phyloP scores from a whole-genome alignment of 805 yeast genomes.

The Starmerella vaccinii region DNA sequence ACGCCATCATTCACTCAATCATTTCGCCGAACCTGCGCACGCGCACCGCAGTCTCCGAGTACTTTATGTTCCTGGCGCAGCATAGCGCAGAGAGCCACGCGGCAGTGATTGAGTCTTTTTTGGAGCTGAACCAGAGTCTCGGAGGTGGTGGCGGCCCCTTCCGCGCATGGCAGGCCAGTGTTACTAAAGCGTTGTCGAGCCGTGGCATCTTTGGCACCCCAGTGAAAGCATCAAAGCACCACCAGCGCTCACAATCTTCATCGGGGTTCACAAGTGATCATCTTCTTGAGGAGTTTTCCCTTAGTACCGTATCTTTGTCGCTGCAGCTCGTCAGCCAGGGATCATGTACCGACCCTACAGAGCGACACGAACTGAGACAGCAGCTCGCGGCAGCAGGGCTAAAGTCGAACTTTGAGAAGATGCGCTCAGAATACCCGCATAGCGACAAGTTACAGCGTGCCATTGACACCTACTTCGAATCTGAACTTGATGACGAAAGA shows the following conservation, averaged over 20 bases:
- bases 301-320: conserved; percentile 59
- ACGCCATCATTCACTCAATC: conserved; percentile 60
- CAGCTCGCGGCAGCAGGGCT: conserved; percentile 51
- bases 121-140: conserved; percentile 18
- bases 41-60: conserved; percentile 68
- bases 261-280: conserved; percentile 39
- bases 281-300: conserved; percentile 58
- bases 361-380: conserved; percentile 48
- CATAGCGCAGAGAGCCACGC: conserved; percentile 41
- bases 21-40: conserved; percentile 67
- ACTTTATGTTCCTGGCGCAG: conserved; percentile 46
- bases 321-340: conserved; percentile 43
- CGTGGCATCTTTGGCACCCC: conserved; percentile 81
- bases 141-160: conserved; percentile 35
- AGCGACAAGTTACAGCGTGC: conserved; percentile 39
- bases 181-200: conserved; percentile 64
- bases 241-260: conserved; percentile 30
- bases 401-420: conserved; percentile 2
- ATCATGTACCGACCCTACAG: conserved; percentile 25
- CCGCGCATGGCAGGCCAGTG: conserved; percentile 60
- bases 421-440: conserved; percentile 9
- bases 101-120: conserved; percentile 42
- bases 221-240: conserved; percentile 88
- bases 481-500: conserved; percentile 54
- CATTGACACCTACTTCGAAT: conserved; percentile 41